A percentile compares a stretch with the other conserved stretches of the same genome.
Evolutionary conservation across 768 basidiomycete species (phyloP).

Genomic region (Paxillus involutus): DNA sequence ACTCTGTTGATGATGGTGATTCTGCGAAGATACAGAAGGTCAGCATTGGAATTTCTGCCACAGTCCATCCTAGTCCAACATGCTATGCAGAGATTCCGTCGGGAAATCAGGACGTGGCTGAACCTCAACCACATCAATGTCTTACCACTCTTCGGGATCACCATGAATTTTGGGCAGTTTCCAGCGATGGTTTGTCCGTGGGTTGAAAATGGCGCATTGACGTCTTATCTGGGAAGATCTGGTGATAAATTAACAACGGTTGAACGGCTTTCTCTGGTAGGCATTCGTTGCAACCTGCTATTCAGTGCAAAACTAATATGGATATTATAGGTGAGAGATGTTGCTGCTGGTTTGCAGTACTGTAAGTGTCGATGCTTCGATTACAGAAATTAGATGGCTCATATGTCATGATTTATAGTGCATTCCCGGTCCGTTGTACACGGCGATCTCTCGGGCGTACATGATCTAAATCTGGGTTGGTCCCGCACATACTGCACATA

Average conservation of each 20-base stretch:
- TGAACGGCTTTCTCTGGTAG: neutral
- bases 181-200: slow-evolving; percentile 22
- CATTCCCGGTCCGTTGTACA: neutral
- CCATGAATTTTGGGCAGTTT: slow-evolving; percentile 17
- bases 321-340: neutral
- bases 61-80: neutral
- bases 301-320: too few species aligned
- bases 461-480: too few species aligned
- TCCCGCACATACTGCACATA: too few species aligned
- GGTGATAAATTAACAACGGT: neutral
- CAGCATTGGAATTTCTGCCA: neutral
- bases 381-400: neutral
- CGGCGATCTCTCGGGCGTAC: slow-evolving; percentile 12
- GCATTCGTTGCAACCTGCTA: neutral
- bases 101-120: slow-evolving; percentile 20
- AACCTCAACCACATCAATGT: slow-evolving; percentile 19
- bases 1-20: neutral
- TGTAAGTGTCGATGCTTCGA: neutral
- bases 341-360: slow-evolving; percentile 7
- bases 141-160: slow-evolving; percentile 14
- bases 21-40: neutral
- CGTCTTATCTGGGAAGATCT: slow-evolving; percentile 8
- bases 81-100: slow-evolving; percentile 9
- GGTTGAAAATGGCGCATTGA: slow-evolving; percentile 15
- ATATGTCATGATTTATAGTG: neutral